Percentiles rank a stretch among this genome's conserved stretches.
Evolutionary conservation across 768 basidiomycete genomes (phyloP).

Genomic region (Boletus insuetus): DNA sequence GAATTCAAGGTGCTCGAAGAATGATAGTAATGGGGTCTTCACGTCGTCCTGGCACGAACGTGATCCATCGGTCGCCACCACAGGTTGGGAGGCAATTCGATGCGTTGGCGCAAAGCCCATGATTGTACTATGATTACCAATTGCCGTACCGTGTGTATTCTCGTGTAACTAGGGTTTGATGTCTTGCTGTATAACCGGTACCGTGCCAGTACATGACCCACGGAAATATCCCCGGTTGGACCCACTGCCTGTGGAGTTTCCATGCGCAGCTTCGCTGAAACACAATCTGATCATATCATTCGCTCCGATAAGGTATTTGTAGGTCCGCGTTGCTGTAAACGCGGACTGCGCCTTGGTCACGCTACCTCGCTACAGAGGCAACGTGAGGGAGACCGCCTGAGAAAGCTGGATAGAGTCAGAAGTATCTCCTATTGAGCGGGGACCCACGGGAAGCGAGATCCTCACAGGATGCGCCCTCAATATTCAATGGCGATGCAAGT

Average conservation of each 20-base stretch:
- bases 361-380: background rate
- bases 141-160: background rate
- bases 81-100: background rate
- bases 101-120: background rate
- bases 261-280: slow-evolving; percentile 7
- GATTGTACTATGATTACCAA: background rate
- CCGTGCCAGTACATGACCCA: background rate
- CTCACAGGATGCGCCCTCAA: slow-evolving; percentile 5
- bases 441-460: slow-evolving; percentile 7
- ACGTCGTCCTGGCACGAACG: background rate
- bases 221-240: background rate
- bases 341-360: slow-evolving; percentile 8
- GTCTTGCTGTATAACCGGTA: slow-evolving; percentile 14
- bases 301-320: slow-evolving; percentile 12
- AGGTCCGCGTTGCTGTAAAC: slow-evolving; percentile 20
- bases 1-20: slow-evolving; percentile 7
- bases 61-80: background rate
- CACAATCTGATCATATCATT: background rate
- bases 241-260: background rate
- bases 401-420: background rate
- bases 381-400: slow-evolving; percentile 1
- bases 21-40: background rate
- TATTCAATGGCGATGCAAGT: background rate
- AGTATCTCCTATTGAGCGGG: background rate
- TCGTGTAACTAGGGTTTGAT: slow-evolving; percentile 4